phyloP scores from a whole-genome alignment of 2,329 filamentous ascomycete species.

The Tothia fuscella region DNA sequence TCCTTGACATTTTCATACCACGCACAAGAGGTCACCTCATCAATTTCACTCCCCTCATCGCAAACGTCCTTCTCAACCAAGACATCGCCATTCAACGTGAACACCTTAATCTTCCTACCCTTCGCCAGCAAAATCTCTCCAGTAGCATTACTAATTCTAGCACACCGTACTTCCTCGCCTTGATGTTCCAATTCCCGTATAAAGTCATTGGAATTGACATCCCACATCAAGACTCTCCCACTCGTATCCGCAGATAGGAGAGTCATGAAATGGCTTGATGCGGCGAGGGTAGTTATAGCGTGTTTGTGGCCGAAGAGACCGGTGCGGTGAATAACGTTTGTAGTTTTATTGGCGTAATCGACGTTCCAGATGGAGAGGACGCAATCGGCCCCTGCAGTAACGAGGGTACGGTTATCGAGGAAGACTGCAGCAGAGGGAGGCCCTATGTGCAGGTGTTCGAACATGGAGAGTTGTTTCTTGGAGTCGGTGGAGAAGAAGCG shows the following conservation, averaged over 20 bases:
- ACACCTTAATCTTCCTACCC: slow-evolving; percentile 62
- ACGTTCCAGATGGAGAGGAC: slow-evolving; percentile 78
- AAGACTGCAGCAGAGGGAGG: slow-evolving; percentile 76
- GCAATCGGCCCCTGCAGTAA: slow-evolving; percentile 87
- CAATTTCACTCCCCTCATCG: slow-evolving; percentile 46
- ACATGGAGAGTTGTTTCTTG: slow-evolving; percentile 72
- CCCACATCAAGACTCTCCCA: slow-evolving; percentile 81
- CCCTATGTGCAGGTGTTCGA: slow-evolving; percentile 86
- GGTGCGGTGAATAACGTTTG: slow-evolving; percentile 67
- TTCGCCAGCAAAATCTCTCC: slow-evolving; percentile 82
- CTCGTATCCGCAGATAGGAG: slow-evolving; percentile 74
- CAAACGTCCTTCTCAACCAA: slow-evolving; percentile 76
- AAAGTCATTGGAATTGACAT: slow-evolving; percentile 81
- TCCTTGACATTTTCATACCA: slow-evolving; percentile 88
- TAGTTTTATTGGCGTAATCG: slow-evolving; percentile 49
- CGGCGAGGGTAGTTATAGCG: slow-evolving; percentile 68
- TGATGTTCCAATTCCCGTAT: slow-evolving; percentile 59
- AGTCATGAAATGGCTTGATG: slow-evolving; percentile 78
- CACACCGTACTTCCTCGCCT: slow-evolving; percentile 46
- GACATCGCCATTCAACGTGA: slow-evolving; percentile 76
- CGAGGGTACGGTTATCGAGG: slow-evolving; percentile 77
- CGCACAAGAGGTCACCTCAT: slow-evolving; percentile 68
- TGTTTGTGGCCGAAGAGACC: slow-evolving; percentile 85
- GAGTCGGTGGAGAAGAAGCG: slow-evolving; percentile 81
- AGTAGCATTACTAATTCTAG: slow-evolving; percentile 77